These are phyloP conservation scores for Cyclotella choctawhatcheeana DNA, from an alignment of 108 stramenopile species.

Conservation along the genomic window DNA sequence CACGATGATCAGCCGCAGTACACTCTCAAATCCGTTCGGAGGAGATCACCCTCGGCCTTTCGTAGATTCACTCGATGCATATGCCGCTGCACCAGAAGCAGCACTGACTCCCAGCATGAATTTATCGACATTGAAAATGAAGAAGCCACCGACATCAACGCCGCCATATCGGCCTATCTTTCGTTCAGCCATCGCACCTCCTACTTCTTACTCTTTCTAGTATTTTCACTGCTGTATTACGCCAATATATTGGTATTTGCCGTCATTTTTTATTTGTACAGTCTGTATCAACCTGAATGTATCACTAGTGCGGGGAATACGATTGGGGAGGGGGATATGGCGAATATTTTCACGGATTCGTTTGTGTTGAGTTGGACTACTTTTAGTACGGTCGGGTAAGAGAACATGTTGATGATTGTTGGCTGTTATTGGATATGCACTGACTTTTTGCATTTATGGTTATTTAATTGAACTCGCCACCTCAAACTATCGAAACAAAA, in stretches of 20 bases:
- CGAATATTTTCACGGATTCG: conserved; percentile 57
- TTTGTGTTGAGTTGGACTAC: conserved; percentile 84
- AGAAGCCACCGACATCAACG: conserved; percentile 19
- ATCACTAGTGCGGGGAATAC: conserved; percentile 23
- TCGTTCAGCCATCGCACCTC: conserved; percentile 31
- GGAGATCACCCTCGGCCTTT: neutral
- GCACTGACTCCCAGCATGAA: neutral
- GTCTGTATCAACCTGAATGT: conserved; percentile 12
- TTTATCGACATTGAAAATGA: neutral
- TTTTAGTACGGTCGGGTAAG: conserved; percentile 55
- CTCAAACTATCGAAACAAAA: neutral
- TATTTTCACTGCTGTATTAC: conserved; percentile 28
- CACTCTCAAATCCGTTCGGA: conserved; percentile 5
- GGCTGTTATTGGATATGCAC: neutral
- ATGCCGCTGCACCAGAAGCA: neutral
- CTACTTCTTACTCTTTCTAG: conserved; percentile 30
- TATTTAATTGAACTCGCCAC: neutral
- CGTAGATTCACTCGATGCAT: neutral
- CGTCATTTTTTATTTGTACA: conserved; percentile 8
- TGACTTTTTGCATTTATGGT: neutral
- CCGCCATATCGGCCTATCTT: conserved; percentile 24
- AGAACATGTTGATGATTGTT: neutral
- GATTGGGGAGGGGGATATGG: conserved; percentile 21
- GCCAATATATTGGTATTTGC: conserved; percentile 24
- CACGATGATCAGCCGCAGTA: neutral